Conservation (phyloP, 257 asterid genomes). For the Ilex asprella region DNA sequence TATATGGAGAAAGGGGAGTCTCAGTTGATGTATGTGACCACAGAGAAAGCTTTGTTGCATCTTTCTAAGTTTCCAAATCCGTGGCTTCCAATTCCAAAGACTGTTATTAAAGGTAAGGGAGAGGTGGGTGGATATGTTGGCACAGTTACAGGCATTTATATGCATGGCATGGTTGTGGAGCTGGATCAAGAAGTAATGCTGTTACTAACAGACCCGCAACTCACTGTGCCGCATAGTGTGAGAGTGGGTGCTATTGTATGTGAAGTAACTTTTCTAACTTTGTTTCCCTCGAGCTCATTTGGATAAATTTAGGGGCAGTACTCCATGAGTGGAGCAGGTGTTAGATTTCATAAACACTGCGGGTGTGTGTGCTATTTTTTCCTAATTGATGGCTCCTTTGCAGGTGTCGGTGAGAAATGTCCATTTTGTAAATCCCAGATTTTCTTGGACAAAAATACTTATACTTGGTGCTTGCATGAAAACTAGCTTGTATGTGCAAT, state of each 20-base stretch:
- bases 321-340: too few species aligned
- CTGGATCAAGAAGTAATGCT: constrained; percentile 64
- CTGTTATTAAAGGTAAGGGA: constrained; percentile 38
- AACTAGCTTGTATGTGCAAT: constrained; percentile 58
- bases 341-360: too few species aligned
- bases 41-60: constrained; percentile 41
- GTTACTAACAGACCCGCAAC: constrained; percentile 54
- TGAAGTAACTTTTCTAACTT: constrained; percentile 5
- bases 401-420: constrained; percentile 74
- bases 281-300: neutral
- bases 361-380: neutral
- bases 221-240: constrained; percentile 62
- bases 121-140: constrained; percentile 65
- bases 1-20: constrained; percentile 46
- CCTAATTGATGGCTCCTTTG: constrained; percentile 13
- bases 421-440: constrained; percentile 72
- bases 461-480: constrained; percentile 78
- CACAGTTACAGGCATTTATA: constrained; percentile 59
- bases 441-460: constrained; percentile 64
- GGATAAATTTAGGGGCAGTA: neutral
- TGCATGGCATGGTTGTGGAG: constrained; percentile 84
- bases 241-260: constrained; percentile 91
- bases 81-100: constrained; percentile 6
- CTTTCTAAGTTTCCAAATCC: constrained; percentile 32
- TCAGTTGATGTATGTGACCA: constrained; percentile 60